Base-by-base conservation (phyloP, 73 alveolate species). In the Paramecium caudatum region DNA sequence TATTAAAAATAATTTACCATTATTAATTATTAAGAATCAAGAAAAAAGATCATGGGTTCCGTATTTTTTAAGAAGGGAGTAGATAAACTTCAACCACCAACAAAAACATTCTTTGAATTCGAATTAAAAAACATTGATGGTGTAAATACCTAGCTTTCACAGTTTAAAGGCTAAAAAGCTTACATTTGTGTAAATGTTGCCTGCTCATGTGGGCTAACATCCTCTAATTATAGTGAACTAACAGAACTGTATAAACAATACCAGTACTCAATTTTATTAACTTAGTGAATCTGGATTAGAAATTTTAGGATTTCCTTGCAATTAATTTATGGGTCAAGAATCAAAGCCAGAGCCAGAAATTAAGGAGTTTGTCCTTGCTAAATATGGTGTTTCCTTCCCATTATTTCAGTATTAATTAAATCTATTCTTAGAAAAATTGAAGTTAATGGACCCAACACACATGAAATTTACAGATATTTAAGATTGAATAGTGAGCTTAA, bases 231-330 rank as follows among this genome's bases (percentile, higher is more conserved):
- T 82, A 84, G 82, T 13, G 95, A 91, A 69, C 33, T 93, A 49
- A 95, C 80, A 7, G 87, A 93, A 34, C 90, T 95, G 1, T 93
- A 95, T 82, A 82, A 91, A 69, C 63, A 90, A 62, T 93, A 62
- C 27, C 19, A 43, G 93, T 86, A 86, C 15, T 27, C 2, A 0
- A n/a, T 61, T 32, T 4, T 37, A 63, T n/a, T 8, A 27, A 36
- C 3, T 74, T 78, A 87, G 94, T 33, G 93, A 65, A 17, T n/a
- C 87, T 39, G 98, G 98, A 30, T 74, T 95, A 39, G 96, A 95
- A 47, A 93, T 95, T 39, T 82, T 93, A 61, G 98, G 96, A 32
- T 95, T 95, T 92, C 98, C 98, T 63, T 95, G 98, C 91, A 95
- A 95, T 82, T 63, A 95, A 90, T 95, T 95, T 92, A 91, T 93